Conservation (phyloP, 805 yeast species). For the Lachancea fermentati region DNA sequence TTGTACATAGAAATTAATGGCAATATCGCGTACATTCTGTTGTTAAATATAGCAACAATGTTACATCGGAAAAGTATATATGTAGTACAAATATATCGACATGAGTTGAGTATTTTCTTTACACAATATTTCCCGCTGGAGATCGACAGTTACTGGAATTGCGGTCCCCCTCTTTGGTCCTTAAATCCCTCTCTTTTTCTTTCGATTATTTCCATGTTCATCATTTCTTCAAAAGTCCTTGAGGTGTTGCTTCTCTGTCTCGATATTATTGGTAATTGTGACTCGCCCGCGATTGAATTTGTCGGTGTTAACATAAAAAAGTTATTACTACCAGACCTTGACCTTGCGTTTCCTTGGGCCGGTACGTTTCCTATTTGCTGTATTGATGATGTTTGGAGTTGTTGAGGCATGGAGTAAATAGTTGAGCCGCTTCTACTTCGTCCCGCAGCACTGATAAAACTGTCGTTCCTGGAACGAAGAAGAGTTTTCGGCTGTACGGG, state of each 20-base stretch:
- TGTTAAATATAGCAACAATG: not conserved
- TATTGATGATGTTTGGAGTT: constrained; percentile 2
- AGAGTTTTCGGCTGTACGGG: constrained; percentile 6
- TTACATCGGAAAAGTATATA: not conserved
- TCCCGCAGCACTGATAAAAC: constrained; percentile 12
- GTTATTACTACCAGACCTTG: constrained; percentile 20
- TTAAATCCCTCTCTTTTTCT: not conserved
- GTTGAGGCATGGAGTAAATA: constrained; percentile 10
- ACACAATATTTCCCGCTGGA: not conserved
- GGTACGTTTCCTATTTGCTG: constrained; percentile 1
- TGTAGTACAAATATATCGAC: not conserved
- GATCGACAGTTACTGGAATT: not conserved
- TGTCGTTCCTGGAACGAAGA: constrained; percentile 12
- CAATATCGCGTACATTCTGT: not conserved
- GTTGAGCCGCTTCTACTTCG: constrained; percentile 25
- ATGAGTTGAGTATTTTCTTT: too few species aligned
- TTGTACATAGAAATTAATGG: constrained; percentile 1
- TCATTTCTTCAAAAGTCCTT: constrained; percentile 4
- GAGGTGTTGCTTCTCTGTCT: constrained; percentile 7
- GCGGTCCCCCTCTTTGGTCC: not conserved
- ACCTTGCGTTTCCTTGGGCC: constrained; percentile 14
- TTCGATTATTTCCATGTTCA: not conserved
- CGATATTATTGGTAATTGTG: constrained; percentile 3
- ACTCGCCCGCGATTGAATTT: constrained; percentile 7
- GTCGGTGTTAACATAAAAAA: constrained; percentile 19